Conservation (phyloP, 257 asterid genomes). For the Mentha longifolia region DNA sequence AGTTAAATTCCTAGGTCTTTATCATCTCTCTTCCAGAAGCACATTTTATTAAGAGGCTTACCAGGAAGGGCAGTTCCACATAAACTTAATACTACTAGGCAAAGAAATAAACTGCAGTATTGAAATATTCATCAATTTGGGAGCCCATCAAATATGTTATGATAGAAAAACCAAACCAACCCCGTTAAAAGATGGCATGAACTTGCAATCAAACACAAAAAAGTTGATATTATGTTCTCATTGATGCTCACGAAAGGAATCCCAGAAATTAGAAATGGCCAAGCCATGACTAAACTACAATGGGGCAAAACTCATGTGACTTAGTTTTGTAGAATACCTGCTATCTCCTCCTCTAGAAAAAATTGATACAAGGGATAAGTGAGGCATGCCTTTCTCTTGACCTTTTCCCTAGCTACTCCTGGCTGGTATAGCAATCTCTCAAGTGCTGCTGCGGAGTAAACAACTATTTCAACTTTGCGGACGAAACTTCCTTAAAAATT, state of each 20-base stretch:
- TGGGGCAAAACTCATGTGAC: background rate
- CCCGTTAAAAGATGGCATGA: background rate
- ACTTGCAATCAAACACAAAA: constrained; percentile 7
- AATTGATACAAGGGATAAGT: constrained; percentile 17
- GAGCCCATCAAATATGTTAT: constrained; percentile 11
- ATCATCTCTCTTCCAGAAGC: background rate
- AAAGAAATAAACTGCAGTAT: background rate
- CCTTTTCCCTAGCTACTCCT: constrained; percentile 20
- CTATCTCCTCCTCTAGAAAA: background rate
- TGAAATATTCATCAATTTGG: background rate
- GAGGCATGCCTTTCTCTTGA: constrained; percentile 22
- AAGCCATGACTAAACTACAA: constrained; percentile 6
- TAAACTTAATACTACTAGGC: background rate
- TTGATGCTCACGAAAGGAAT: constrained; percentile 2
- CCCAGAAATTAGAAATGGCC: constrained; percentile 25
- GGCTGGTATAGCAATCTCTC: constrained; percentile 17
- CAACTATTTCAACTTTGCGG: background rate
- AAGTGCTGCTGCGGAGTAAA: background rate
- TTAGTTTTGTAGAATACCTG: constrained; percentile 32
- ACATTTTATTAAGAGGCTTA: background rate
- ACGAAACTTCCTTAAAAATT: constrained; percentile 17
- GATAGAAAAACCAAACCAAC: background rate
- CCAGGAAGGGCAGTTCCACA: background rate
- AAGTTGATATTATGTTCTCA: background rate
- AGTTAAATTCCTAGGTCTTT: background rate